Evolutionary conservation across 2,329 filamentous ascomycete species (phyloP).

Genomic region (Cladobotryum protrusum): DNA sequence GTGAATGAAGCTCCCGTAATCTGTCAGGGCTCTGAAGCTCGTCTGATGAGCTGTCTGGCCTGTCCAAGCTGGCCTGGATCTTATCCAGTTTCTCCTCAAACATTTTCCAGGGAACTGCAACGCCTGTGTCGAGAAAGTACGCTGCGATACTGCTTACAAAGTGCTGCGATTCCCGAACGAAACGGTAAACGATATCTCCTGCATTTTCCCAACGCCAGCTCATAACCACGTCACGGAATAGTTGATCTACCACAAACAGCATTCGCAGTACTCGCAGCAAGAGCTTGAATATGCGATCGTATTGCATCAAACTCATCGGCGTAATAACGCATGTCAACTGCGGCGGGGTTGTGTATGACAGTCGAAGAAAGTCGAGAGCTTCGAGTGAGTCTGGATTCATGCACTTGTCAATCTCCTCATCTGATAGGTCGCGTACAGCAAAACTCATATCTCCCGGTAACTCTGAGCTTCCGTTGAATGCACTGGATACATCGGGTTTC

Average conservation of each 20-base stretch:
- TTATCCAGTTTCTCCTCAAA: constrained; percentile 62
- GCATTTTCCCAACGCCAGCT: constrained; percentile 28
- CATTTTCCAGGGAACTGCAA: constrained; percentile 64
- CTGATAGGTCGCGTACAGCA: constrained; percentile 71
- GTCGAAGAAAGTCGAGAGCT: constrained; percentile 85
- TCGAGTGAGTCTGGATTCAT: constrained; percentile 77
- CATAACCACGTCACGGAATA: constrained; percentile 50
- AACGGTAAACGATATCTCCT: constrained; percentile 44
- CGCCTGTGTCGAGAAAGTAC: constrained; percentile 75
- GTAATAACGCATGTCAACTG: constrained; percentile 71
- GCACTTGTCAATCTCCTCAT: constrained; percentile 74
- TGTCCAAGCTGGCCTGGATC: constrained; percentile 52
- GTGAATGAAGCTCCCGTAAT: constrained; percentile 64
- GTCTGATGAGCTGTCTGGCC: constrained; percentile 28
- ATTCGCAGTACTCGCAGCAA: constrained; percentile 72
- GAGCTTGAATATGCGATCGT: constrained; percentile 78
- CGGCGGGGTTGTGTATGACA: constrained; percentile 74
- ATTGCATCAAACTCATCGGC: constrained; percentile 62
- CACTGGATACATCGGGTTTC: constrained; percentile 20
- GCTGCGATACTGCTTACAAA: constrained; percentile 67
- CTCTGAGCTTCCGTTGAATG: constrained; percentile 24
- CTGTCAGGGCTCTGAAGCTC: constrained; percentile 52
- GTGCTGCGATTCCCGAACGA: constrained; percentile 72
- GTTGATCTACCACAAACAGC: constrained; percentile 64
- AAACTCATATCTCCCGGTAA: constrained; percentile 73